Evolutionary conservation across 192 early-diverging fungal species (phyloP).

Genomic region (Backusella luteola): DNA sequence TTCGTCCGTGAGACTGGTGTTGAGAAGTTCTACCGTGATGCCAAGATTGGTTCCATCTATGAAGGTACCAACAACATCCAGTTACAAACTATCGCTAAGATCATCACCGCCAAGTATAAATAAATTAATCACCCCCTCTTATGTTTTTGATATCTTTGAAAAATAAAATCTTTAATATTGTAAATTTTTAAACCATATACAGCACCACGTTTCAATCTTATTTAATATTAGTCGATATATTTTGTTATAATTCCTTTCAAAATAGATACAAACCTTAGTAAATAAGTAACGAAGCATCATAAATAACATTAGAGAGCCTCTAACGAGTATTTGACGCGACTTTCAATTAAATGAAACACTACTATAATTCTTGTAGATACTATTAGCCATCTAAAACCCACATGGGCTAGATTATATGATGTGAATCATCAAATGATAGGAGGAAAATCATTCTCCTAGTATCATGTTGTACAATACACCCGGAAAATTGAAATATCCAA

Average conservation of each 20-base stretch:
- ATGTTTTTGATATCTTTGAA: not conserved
- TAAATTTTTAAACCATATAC: not conserved
- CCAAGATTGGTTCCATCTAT: conserved; percentile 96
- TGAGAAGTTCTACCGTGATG: conserved; percentile 96
- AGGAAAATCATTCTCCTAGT: not conserved
- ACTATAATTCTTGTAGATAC: not conserved
- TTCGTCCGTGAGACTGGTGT: conserved; percentile 82
- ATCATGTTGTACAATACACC: not conserved
- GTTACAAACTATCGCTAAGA: conserved; percentile 84
- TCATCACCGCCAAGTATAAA: conserved; percentile 28
- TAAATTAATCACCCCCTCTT: not conserved
- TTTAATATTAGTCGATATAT: not conserved
- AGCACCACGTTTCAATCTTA: not conserved
- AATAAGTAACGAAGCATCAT: too few relatives aligned
- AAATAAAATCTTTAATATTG: not conserved
- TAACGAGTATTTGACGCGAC: too few relatives aligned
- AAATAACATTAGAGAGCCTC: too few relatives aligned
- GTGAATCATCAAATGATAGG: not conserved
- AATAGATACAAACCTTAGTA: too few relatives aligned
- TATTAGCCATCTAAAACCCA: not conserved
- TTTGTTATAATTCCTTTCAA: not conserved
- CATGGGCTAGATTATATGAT: not conserved
- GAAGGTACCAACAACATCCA: conserved; percentile 97
- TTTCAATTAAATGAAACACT: too few relatives aligned
- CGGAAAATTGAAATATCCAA: not conserved